Evolutionary conservation across 495 filamentous ascomycete species (phyloP).

Genomic region (Opeltia flavorubescens): DNA sequence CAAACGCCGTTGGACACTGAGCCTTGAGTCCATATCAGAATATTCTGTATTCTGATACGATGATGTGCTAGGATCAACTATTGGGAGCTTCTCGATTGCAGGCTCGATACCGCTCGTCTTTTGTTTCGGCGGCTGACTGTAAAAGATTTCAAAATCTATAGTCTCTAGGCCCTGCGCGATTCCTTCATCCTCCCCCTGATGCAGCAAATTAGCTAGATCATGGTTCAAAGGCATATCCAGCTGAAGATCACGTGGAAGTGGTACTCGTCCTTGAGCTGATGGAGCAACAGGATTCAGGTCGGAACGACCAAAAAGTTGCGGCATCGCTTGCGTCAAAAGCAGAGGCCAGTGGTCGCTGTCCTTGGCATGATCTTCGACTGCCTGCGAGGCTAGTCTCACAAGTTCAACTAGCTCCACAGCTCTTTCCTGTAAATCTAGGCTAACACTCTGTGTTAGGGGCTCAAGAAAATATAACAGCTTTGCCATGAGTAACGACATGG

Average conservation of each 20-base stretch:
- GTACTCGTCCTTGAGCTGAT: constrained; percentile 76
- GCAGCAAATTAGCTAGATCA: constrained; percentile 51
- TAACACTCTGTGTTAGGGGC: constrained; percentile 60
- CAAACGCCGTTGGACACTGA: constrained; percentile 44
- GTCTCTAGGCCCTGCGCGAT: constrained; percentile 33
- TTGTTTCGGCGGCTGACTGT: constrained; percentile 36
- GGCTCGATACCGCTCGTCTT: constrained; percentile 9
- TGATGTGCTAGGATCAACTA: constrained; percentile 27
- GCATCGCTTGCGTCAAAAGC: constrained; percentile 75
- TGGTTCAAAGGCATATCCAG: constrained; percentile 69
- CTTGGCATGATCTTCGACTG: constrained; percentile 46
- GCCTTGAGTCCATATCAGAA: constrained; percentile 47
- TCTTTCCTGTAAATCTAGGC: constrained; percentile 89
- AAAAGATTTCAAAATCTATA: constrained; percentile 59
- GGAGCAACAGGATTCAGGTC: constrained; percentile 83
- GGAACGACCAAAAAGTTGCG: constrained; percentile 67
- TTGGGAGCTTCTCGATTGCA: constrained; percentile 21
- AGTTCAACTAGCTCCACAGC: constrained; percentile 85
- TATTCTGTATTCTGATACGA: constrained; percentile 57
- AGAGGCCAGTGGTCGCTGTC: constrained; percentile 53
- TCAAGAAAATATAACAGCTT: constrained; percentile 73
- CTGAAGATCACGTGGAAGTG: constrained; percentile 56
- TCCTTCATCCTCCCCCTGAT: constrained; percentile 40
- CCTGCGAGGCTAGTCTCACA: constrained; percentile 70
- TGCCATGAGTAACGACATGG: constrained; percentile 58